A percentile compares a stretch with the other conserved stretches of the same genome.
Conservation (phyloP, 1,284 basidiomycete species). For the Earliella scabrosa region DNA sequence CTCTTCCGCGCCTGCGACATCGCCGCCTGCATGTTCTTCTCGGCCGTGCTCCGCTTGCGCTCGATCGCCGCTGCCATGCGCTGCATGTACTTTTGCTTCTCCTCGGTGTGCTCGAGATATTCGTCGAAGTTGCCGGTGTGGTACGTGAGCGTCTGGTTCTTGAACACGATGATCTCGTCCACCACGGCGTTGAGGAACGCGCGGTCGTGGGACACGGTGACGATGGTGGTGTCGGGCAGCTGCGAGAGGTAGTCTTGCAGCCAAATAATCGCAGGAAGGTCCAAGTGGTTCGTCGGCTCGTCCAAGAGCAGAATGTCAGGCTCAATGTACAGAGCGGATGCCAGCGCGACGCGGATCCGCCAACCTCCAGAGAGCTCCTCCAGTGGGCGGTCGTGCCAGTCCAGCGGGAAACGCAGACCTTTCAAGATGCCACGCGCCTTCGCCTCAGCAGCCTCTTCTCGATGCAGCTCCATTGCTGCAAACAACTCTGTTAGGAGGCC, state of each 20-base stretch:
- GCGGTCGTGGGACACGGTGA: constrained; percentile 72
- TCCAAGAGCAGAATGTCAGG: constrained; percentile 87
- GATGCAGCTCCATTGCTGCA: constrained; percentile 20
- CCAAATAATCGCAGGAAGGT: constrained; percentile 92
- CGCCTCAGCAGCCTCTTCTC: constrained; percentile 48
- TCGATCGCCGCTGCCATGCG: constrained; percentile 60
- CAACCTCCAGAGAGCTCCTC: constrained; percentile 69
- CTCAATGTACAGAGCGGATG: constrained; percentile 77
- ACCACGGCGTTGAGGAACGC: constrained; percentile 69
- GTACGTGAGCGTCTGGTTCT: constrained; percentile 58
- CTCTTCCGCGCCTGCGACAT: constrained; percentile 24
- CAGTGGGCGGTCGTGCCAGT: constrained; percentile 52
- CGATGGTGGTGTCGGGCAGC: constrained; percentile 56
- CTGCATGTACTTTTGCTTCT: constrained; percentile 53
- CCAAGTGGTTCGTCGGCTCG: constrained; percentile 93
- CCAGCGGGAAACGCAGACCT: constrained; percentile 67
- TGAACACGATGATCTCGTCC: constrained; percentile 71
- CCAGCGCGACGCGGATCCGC: constrained; percentile 73
- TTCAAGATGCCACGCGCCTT: constrained; percentile 60
- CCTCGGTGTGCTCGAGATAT: constrained; percentile 54
- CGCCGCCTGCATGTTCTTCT: constrained; percentile 19
- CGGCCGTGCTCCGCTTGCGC: constrained; percentile 45
- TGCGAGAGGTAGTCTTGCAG: constrained; percentile 62
- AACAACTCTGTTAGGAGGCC: constrained; percentile 22
- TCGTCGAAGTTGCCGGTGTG: constrained; percentile 66